phyloP scores from a whole-genome alignment of 176 grass and related monocot species.

The Carex kokanica region DNA sequence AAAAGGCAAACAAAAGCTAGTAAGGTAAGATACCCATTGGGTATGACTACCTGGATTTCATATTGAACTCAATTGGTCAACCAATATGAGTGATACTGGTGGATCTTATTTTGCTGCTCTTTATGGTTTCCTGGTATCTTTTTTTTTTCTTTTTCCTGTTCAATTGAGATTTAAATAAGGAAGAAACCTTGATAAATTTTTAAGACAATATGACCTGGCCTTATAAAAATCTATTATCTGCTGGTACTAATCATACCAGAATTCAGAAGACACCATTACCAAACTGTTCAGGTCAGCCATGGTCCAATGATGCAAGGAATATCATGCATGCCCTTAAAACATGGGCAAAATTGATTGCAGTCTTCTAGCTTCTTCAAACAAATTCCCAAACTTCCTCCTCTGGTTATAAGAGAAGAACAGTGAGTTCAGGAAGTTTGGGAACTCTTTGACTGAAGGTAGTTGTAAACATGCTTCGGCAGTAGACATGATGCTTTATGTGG shows the following conservation, averaged over 20 bases:
- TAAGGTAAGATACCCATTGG: background rate
- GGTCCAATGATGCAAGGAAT: background rate
- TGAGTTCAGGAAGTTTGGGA: background rate
- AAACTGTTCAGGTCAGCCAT: background rate
- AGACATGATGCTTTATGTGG: background rate
- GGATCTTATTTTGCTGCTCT: background rate
- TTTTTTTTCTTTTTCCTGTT: background rate
- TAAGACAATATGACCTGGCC: background rate
- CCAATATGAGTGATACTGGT: background rate
- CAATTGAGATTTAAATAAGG: background rate
- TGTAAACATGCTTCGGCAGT: background rate
- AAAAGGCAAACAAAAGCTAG: background rate
- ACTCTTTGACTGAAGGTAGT: background rate
- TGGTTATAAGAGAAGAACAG: background rate
- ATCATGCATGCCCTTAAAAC: background rate
- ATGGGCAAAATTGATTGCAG: background rate
- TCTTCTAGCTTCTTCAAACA: background rate
- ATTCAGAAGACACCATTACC: background rate
- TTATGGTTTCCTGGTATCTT: background rate
- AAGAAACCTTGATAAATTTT: background rate
- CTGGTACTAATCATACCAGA: background rate
- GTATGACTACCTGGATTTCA: background rate
- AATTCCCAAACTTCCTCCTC: background rate
- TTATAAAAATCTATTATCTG: background rate
- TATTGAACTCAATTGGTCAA: background rate